Base-by-base conservation (phyloP, 768 basidiomycete species). In the Kondoa malvinella region DNA sequence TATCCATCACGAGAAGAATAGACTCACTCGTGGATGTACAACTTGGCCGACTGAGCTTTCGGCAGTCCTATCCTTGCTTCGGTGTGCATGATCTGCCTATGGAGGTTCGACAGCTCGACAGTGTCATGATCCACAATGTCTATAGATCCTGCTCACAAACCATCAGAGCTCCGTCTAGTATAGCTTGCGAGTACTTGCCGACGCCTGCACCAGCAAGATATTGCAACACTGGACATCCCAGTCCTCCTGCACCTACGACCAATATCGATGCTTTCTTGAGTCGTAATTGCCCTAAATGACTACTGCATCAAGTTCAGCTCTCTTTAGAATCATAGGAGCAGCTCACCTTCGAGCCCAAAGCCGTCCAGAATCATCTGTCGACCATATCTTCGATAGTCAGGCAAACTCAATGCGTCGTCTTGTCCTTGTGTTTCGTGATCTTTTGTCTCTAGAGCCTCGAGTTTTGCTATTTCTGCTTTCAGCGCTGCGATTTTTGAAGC, bases 191-290 rank as follows among this genome's bases (percentile, higher is more conserved):
- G n/a, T 25, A 74, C 86, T 71, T 73, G 89, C 94, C 94, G 68
- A 97, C 82, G 29, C 95, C 95, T 16, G 89, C 87, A 4, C 90
- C 89, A 2, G 85, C 89, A 14, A 99, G 83, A 77, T 97, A 95
- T 75, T 95, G 90, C 59, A 99, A 80, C 56, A 89, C 89, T 60
- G 95, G 92, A 76, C 95, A 97, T 14, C 95, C 95, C 15, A 99
- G 81, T 8, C 95, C 95, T 0, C 95, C 95, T 17, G 92, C 95
- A 30, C 95, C 95, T 2, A 96, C 83, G 2, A 97, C 89, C 17
- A 85, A 85, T 1, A 92, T 85, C 1, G 85, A 85, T 0, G 91
- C 83, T 4, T 79, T 73, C 68, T 84, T 84, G 12, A 99, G 80
- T 76, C 86, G 89, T 56, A 91, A 76, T 76, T 97, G 94, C 25